Percentiles rank a stretch among this genome's conserved stretches.
Evolutionary conservation across 257 asterid genomes (phyloP).

Genomic region (Nicotiana sylvestris): DNA sequence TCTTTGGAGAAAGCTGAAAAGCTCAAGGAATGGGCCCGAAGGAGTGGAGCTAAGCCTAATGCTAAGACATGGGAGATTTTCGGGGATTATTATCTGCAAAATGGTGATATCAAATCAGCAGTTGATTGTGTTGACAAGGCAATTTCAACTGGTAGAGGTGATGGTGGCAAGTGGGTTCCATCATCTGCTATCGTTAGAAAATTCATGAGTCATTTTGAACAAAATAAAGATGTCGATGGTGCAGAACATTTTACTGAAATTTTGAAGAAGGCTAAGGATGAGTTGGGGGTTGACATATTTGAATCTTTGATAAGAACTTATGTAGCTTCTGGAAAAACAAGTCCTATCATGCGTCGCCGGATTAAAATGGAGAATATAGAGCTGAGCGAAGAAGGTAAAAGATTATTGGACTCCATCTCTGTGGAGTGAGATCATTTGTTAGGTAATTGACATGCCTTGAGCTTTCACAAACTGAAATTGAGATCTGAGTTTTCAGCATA

Average conservation of each 20-base stretch:
- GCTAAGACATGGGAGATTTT: constrained; percentile 88
- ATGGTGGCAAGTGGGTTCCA: constrained; percentile 65
- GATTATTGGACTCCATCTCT: constrained; percentile 49
- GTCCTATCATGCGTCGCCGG: constrained; percentile 54
- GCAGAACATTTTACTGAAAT: constrained; percentile 62
- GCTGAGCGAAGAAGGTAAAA: constrained; percentile 65
- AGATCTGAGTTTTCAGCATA: constrained; percentile 1
- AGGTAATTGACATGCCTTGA: neutral
- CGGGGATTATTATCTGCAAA: constrained; percentile 58
- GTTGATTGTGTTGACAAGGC: constrained; percentile 57
- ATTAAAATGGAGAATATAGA: constrained; percentile 84
- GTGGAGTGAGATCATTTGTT: constrained; percentile 36
- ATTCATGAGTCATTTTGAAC: constrained; percentile 61
- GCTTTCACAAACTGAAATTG: constrained; percentile 7
- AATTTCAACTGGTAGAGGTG: constrained; percentile 55
- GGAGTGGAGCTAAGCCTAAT: constrained; percentile 66
- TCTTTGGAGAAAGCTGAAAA: constrained; percentile 54
- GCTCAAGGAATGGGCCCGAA: constrained; percentile 52
- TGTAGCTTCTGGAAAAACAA: constrained; percentile 66
- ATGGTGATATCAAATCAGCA: constrained; percentile 48
- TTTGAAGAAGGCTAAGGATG: constrained; percentile 49
- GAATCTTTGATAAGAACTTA: constrained; percentile 72
- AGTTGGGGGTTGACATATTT: constrained; percentile 41
- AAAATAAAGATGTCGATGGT: constrained; percentile 59
- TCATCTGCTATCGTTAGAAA: constrained; percentile 35